A percentile compares a stretch with the other conserved stretches of the same genome.
phyloP scores from a whole-genome alignment of 306 rosid genomes.

The Lithocarpus polystachyus region DNA sequence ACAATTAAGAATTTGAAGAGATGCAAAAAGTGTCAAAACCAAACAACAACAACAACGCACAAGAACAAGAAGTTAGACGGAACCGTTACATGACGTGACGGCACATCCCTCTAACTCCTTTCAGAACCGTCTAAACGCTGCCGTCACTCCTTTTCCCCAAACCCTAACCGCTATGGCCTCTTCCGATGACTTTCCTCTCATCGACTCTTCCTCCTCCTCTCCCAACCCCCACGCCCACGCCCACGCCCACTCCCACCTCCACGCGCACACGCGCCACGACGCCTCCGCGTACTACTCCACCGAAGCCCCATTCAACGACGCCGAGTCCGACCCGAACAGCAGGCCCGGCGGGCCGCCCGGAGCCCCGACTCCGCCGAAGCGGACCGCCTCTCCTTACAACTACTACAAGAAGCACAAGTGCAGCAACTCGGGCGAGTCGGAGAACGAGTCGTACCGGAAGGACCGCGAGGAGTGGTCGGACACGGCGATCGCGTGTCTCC shows the following conservation, averaged over 20 bases:
- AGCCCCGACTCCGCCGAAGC: slow-evolving; percentile 20
- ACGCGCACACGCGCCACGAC: slow-evolving; percentile 36
- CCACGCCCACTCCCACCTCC: slow-evolving; percentile 33
- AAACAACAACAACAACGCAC: no score
- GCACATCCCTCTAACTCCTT: no score
- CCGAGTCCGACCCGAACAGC: slow-evolving; percentile 21
- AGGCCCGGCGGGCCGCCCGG: slow-evolving; percentile 4
- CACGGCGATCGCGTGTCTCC: slow-evolving; percentile 37
- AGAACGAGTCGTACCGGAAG: slow-evolving; percentile 32
- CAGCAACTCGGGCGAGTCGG: slow-evolving; percentile 13
- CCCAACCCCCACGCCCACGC: slow-evolving; percentile 22
- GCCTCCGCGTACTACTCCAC: slow-evolving; percentile 15
- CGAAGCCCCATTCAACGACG: slow-evolving; percentile 13
- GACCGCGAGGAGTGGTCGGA: slow-evolving; percentile 52
- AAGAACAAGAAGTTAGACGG: no score
- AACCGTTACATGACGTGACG: no score
- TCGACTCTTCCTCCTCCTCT: slow-evolving; percentile 26
- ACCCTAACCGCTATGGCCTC: slow-evolving; percentile 20
- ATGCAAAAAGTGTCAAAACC: no score
- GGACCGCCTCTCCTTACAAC: background rate
- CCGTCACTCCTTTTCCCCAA: no score
- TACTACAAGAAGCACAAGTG: slow-evolving; percentile 25
- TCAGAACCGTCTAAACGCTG: no score
- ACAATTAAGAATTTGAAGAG: no score
- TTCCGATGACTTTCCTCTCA: slow-evolving; percentile 18